Conservation (phyloP, 768 basidiomycete genomes). For the Lactarius indigo region DNA sequence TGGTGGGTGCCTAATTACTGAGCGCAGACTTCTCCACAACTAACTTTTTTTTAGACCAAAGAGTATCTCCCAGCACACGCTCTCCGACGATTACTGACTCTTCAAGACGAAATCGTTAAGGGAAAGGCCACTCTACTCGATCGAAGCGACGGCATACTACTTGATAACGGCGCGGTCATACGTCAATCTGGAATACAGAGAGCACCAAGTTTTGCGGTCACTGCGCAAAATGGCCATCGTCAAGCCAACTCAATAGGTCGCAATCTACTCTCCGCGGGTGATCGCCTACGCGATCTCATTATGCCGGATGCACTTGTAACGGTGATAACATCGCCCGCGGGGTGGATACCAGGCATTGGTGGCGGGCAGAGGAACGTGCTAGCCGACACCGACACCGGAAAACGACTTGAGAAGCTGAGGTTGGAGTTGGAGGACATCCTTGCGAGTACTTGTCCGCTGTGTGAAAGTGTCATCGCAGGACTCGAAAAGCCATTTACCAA, state of each 20-base stretch:
- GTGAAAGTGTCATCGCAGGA: constrained; percentile 83
- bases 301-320: constrained; percentile 89
- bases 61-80: constrained; percentile 82
- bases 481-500: constrained; percentile 85
- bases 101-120: constrained; percentile 83
- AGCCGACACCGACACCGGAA: constrained; percentile 51
- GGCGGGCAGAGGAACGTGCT: constrained; percentile 43
- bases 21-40: not conserved
- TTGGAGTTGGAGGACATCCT: constrained; percentile 86
- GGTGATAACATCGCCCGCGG: constrained; percentile 67
- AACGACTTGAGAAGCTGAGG: constrained; percentile 68
- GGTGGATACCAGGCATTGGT: constrained; percentile 69
- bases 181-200: constrained; percentile 54
- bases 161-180: constrained; percentile 28
- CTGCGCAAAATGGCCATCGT: constrained; percentile 60
- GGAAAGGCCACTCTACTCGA: constrained; percentile 37
- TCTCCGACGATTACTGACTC: constrained; percentile 77
- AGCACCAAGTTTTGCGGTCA: constrained; percentile 60
- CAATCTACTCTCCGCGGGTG: constrained; percentile 84
- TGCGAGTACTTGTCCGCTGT: constrained; percentile 87
- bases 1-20: constrained; percentile 55
- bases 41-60: constrained; percentile 63
- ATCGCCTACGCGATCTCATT: constrained; percentile 86
- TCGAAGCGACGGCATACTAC: constrained; percentile 24
- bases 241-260: constrained; percentile 68